Conservation (phyloP, 768 basidiomycete species). For the Leccinum incarnatum region DNA sequence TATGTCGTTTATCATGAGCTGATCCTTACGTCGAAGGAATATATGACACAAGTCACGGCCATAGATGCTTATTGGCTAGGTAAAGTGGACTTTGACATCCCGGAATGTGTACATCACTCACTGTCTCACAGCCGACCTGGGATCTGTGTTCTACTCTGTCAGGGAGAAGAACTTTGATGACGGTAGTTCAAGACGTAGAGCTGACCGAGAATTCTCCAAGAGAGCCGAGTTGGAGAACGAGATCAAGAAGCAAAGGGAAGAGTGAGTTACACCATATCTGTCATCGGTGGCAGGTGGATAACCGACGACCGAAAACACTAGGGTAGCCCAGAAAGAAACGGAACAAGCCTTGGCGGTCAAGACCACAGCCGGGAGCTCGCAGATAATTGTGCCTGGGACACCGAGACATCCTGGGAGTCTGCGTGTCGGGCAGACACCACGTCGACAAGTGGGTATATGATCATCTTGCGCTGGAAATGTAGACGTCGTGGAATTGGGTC, state of each 20-base stretch:
- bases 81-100: slow-evolving; percentile 32
- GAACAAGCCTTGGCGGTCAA: slow-evolving; percentile 60
- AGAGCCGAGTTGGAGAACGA: slow-evolving; percentile 89
- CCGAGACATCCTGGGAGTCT: slow-evolving; percentile 64
- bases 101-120: slow-evolving; percentile 3
- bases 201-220: slow-evolving; percentile 89
- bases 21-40: slow-evolving; percentile 92
- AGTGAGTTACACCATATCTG: slow-evolving; percentile 34
- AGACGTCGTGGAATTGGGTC: neutral
- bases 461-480: slow-evolving; percentile 41
- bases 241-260: slow-evolving; percentile 82
- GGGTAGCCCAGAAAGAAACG: slow-evolving; percentile 58
- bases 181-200: slow-evolving; percentile 67
- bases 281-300: neutral
- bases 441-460: slow-evolving; percentile 67
- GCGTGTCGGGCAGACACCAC: slow-evolving; percentile 72
- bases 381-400: slow-evolving; percentile 78
- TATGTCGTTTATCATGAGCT: slow-evolving; percentile 98
- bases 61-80: slow-evolving; percentile 98
- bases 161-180: slow-evolving; percentile 98
- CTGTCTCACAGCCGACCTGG: slow-evolving; percentile 70
- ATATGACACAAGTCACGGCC: slow-evolving; percentile 99
- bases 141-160: slow-evolving; percentile 96
- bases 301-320: slow-evolving; percentile 26
- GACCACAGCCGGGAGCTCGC: slow-evolving; percentile 51